Evolutionary conservation across 169 alveolate species (phyloP).

Genomic region (Perkinsus chesapeaki): DNA sequence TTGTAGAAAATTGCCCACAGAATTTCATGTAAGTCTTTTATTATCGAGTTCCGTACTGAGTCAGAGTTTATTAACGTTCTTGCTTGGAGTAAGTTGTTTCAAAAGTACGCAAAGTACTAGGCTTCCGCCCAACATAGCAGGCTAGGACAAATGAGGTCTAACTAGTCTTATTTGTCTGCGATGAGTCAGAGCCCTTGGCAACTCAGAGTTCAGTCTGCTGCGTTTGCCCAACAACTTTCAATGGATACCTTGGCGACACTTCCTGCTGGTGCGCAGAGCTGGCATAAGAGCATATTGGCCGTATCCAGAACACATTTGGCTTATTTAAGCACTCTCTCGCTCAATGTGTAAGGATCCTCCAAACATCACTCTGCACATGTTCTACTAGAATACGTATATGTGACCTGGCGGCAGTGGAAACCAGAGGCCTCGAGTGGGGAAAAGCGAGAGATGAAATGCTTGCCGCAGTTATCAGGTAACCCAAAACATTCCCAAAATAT

Average conservation of each 20-base stretch:
- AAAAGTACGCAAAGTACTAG: too few relatives aligned
- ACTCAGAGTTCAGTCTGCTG: background rate
- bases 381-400: conserved; percentile 15
- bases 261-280: conserved; percentile 41
- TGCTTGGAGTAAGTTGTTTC: too few relatives aligned
- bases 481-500: too few relatives aligned
- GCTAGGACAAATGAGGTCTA: too few relatives aligned
- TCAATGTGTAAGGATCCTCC: conserved; percentile 30
- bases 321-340: conserved; percentile 44
- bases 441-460: conserved; percentile 17
- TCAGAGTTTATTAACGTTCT: too few relatives aligned
- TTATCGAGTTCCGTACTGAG: too few relatives aligned
- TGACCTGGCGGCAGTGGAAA: conserved; percentile 21
- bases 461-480: conserved; percentile 14
- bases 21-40: too few relatives aligned
- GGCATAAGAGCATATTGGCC: conserved; percentile 35
- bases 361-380: conserved; percentile 22
- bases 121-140: too few relatives aligned
- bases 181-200: too few relatives aligned
- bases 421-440: conserved; percentile 13
- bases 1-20: too few relatives aligned
- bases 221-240: background rate
- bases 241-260: background rate
- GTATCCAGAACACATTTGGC: conserved; percentile 31
- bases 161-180: too few relatives aligned